A percentile compares a stretch with the other conserved stretches of the same genome.
phyloP scores from a whole-genome alignment of 2,329 filamentous ascomycete genomes.

The Aspergillus viridinutans region DNA sequence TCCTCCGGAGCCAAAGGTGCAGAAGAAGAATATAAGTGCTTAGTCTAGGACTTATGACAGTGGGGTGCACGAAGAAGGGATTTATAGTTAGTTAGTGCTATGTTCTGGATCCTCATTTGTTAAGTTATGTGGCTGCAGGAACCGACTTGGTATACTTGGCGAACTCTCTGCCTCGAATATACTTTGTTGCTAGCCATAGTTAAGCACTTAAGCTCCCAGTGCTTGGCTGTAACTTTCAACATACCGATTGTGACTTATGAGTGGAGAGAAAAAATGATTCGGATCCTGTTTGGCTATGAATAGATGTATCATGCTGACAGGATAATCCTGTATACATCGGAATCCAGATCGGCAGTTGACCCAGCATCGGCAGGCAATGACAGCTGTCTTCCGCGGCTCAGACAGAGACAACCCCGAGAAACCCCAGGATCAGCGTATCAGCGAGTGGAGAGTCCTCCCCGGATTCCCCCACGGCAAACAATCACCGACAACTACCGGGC shows the following conservation, averaged over 20 bases:
- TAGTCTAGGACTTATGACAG: background rate
- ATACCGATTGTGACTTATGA: no score
- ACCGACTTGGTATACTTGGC: background rate
- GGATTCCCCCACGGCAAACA: background rate
- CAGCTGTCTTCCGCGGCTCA: background rate
- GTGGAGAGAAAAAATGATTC: background rate
- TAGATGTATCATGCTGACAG: background rate
- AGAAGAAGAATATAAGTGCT: background rate
- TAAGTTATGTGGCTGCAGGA: background rate
- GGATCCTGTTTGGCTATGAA: background rate
- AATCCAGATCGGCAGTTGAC: background rate
- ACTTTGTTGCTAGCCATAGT: background rate
- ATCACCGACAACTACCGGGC: background rate
- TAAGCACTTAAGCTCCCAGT: no score
- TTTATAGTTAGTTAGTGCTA: no score
- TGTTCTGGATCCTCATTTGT: no score
- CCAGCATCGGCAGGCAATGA: background rate
- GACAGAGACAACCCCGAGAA: background rate
- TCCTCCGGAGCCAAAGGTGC: conserved; percentile 33
- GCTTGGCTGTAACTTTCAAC: no score
- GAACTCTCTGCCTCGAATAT: background rate
- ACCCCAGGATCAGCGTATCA: background rate
- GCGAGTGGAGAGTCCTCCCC: background rate
- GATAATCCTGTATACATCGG: background rate
- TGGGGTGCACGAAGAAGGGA: no score